Evolutionary conservation across 1,284 basidiomycete genomes (phyloP).

Genomic region (Microbotryum lychnidis-dioicae): DNA sequence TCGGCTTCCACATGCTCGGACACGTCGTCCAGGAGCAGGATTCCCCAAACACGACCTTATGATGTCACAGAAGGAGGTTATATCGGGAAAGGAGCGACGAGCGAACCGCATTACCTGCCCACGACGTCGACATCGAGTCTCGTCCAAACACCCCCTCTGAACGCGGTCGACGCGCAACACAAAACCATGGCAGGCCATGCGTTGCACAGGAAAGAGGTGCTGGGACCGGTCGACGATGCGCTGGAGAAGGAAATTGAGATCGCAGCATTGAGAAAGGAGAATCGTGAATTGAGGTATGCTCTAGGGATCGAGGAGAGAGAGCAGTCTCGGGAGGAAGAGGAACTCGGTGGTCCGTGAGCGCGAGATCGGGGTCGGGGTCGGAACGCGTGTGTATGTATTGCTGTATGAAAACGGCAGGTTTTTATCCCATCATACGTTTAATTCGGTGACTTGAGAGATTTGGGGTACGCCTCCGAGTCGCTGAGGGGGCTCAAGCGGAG

Average conservation of each 20-base stretch:
- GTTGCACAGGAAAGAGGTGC: conserved; percentile 33
- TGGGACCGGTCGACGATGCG: conserved; percentile 59
- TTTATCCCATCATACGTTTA: too few relatives aligned
- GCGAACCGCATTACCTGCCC: conserved; percentile 18
- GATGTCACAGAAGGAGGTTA: conserved; percentile 29
- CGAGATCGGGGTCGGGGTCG: not conserved
- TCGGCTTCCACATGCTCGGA: conserved; percentile 1
- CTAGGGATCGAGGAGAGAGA: conserved; percentile 41
- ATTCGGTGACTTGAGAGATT: too few relatives aligned
- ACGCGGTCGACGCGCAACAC: not conserved
- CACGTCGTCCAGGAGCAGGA: not conserved
- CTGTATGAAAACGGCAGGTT: not conserved
- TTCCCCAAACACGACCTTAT: not conserved
- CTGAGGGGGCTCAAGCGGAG: too few relatives aligned
- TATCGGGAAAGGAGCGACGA: conserved; percentile 10
- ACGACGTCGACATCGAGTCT: conserved; percentile 27
- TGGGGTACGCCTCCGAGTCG: too few relatives aligned
- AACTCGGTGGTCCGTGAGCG: conserved; percentile 46
- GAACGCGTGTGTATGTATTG: not conserved
- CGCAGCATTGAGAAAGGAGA: conserved; percentile 66
- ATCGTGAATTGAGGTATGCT: conserved; percentile 55
- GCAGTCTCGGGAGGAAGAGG: not conserved
- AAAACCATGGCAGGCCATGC: conserved; percentile 9
- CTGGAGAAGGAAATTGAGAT: conserved; percentile 76
- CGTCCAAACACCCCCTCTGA: conserved; percentile 10